Base-by-base conservation (phyloP, 2,329 filamentous ascomycete genomes). In the Ascochyta viciae-villosae region DNA sequence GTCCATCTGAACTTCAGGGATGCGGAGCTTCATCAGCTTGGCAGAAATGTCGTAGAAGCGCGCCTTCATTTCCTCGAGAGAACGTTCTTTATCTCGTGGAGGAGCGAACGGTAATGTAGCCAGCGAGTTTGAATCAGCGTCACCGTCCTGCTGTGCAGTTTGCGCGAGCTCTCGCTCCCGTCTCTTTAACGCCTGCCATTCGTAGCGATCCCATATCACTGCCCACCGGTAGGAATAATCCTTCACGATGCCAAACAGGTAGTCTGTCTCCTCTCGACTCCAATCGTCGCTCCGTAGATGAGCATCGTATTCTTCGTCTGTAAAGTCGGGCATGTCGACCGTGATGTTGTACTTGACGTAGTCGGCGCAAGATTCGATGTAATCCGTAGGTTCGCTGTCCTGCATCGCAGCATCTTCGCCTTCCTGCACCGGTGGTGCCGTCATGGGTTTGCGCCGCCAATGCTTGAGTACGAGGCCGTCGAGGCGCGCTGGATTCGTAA, bases 181-280 rank as follows among this genome's bases (percentile, higher is more conserved):
- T 16, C 65, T 62, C 38, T 60, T 76, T 24, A 67, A 67, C 1
- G 79, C 78, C 43, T 83, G 77, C 73, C 86, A 96, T 50, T 96
- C 91, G 78, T 97, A 99, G 54, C 94, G 90, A 75, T 99, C 95
- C 82, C 89, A 91, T 57, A 99, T 91, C 15, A 98, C 76, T 3
- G 94, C 85, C 92, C 95, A 99, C 64, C 95, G 88, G 57, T 96
- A 83, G 70, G 96, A 92, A 71, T 88, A 96, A 42, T 93, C 89
- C 54, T 83, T 83, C 13, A 87, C 90, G 33, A 94, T 74, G 3
- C 85, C 80, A 72, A 98, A 84, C 60, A 99, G 78, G 71, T 97
- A 97, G 72, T 97, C 92, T 8, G 95, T 99, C 77, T 99, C 95
- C 67, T 95, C 89, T 69, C 89, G 91, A 13, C 90, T 89, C 95